Conservation (phyloP, 306 rosid genomes). For the Oxytropis ochrocephala region DNA sequence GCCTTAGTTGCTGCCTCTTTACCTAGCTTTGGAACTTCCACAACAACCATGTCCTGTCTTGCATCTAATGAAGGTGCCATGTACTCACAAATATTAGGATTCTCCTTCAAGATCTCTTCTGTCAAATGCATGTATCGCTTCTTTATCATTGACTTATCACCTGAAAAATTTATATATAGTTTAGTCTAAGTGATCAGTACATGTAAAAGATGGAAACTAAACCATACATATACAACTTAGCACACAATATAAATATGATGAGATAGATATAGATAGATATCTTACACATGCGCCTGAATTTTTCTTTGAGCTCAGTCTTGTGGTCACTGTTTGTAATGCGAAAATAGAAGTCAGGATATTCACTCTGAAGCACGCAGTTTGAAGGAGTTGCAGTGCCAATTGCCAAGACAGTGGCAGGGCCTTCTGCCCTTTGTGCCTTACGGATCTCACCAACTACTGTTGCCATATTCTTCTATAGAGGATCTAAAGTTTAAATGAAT, state of each 20-base stretch:
- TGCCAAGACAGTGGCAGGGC: slow-evolving; percentile 58
- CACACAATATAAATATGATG: background rate
- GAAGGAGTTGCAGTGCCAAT: slow-evolving; percentile 55
- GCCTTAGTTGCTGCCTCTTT: slow-evolving; percentile 37
- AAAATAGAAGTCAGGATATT: slow-evolving; percentile 54
- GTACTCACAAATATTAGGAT: slow-evolving; percentile 17
- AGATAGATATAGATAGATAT: background rate
- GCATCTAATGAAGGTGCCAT: slow-evolving; percentile 37
- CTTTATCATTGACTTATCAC: slow-evolving; percentile 35
- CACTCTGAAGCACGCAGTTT: slow-evolving; percentile 44
- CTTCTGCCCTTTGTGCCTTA: slow-evolving; percentile 53
- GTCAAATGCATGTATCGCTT: slow-evolving; percentile 31
- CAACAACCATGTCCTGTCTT: slow-evolving; percentile 34
- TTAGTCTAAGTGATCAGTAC: background rate
- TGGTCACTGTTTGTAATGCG: slow-evolving; percentile 54
- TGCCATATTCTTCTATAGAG: background rate
- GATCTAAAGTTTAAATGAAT: background rate
- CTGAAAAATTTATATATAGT: background rate
- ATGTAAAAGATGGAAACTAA: background rate
- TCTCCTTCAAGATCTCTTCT: slow-evolving; percentile 23
- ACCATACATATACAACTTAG: background rate
- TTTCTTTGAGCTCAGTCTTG: slow-evolving; percentile 18
- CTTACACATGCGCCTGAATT: slow-evolving; percentile 37
- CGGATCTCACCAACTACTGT: slow-evolving; percentile 43
- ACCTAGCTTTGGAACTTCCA: slow-evolving; percentile 27